These are phyloP conservation scores for Mycena belliarum DNA, from an alignment of 768 basidiomycete species.

Conservation along the genomic window DNA sequence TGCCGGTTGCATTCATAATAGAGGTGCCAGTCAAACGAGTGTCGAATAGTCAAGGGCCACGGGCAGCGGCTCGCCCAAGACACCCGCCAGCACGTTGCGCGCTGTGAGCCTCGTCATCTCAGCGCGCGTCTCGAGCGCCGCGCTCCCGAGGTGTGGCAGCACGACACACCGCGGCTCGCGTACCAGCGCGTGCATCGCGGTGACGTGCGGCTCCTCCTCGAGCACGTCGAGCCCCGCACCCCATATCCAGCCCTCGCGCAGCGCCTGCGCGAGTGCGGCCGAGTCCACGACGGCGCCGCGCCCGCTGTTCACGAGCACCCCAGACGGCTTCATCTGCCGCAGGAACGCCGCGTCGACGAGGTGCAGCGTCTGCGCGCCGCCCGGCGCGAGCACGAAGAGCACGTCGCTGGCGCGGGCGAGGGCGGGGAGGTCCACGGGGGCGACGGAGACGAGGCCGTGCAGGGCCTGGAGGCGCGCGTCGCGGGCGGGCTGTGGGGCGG, in stretches of 20 bases:
- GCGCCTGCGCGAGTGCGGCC: slow-evolving; percentile 79
- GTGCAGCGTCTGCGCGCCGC: slow-evolving; percentile 70
- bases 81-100: slow-evolving; percentile 63
- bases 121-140: slow-evolving; percentile 78
- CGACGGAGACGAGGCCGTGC: slow-evolving; percentile 41
- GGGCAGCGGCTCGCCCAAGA: slow-evolving; percentile 54
- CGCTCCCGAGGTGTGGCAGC: slow-evolving; percentile 92
- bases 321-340: slow-evolving; percentile 79
- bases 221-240: slow-evolving; percentile 94
- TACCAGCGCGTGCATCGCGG: slow-evolving; percentile 75
- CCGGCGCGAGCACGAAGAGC: slow-evolving; percentile 81
- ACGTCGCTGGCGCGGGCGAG: slow-evolving; percentile 82
- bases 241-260: slow-evolving; percentile 79
- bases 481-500: slow-evolving; percentile 39
- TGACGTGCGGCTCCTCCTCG: slow-evolving; percentile 84
- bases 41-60: slow-evolving; percentile 4
- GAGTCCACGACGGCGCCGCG: slow-evolving; percentile 92
- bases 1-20: too few species aligned
- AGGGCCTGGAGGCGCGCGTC: slow-evolving; percentile 32
- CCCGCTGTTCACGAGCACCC: slow-evolving; percentile 82
- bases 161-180: slow-evolving; percentile 79
- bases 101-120: slow-evolving; percentile 81
- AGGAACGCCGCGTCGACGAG: slow-evolving; percentile 74
- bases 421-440: slow-evolving; percentile 60
- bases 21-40: neutral